A percentile compares a stretch with the other conserved stretches of the same genome.
Evolutionary conservation across 139 green algal genomes (phyloP).

Genomic region (Mychonastes homosphaera): DNA sequence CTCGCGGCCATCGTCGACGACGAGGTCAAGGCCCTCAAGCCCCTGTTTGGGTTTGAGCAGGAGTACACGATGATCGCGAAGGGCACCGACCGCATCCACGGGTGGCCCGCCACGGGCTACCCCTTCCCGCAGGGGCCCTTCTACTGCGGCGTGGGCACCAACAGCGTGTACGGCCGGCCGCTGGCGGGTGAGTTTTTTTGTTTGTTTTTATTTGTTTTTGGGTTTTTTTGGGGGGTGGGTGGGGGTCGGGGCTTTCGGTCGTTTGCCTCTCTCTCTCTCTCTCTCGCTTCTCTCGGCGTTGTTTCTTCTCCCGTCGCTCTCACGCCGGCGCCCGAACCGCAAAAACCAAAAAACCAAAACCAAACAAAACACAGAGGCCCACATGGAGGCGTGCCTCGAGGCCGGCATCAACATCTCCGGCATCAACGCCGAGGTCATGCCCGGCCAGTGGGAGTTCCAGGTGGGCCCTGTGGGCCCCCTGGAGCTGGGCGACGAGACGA

Average conservation of each 20-base stretch:
- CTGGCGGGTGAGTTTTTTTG: too few species aligned
- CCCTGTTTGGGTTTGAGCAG: slow-evolving; percentile 82
- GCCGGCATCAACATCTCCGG: slow-evolving; percentile 66
- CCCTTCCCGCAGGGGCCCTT: slow-evolving; percentile 77
- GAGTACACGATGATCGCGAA: slow-evolving; percentile 81
- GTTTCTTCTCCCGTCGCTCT: not conserved
- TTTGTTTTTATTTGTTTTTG: too few species aligned
- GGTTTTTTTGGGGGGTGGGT: slow-evolving; percentile 61
- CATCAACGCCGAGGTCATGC: slow-evolving; percentile 88
- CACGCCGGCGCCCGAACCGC: not conserved
- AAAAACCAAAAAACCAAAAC: not conserved
- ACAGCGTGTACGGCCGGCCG: slow-evolving; percentile 68
- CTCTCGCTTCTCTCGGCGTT: not conserved
- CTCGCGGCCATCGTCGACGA: slow-evolving; percentile 63
- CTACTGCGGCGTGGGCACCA: slow-evolving; percentile 74
- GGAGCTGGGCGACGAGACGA: slow-evolving; percentile 69
- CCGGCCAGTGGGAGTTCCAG: slow-evolving; percentile 91
- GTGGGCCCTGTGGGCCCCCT: slow-evolving; percentile 70
- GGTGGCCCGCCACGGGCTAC: slow-evolving; percentile 77
- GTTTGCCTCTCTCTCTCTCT: too few species aligned
- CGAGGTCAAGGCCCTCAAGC: slow-evolving; percentile 43
- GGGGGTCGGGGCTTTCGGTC: slow-evolving; percentile 42
- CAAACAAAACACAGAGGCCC: slow-evolving; percentile 53
- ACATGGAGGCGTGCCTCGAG: slow-evolving; percentile 79
- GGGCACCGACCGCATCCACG: slow-evolving; percentile 39